Evolutionary conservation across 805 yeast species (phyloP).

Genomic region (Maudiozyma barnettii): DNA sequence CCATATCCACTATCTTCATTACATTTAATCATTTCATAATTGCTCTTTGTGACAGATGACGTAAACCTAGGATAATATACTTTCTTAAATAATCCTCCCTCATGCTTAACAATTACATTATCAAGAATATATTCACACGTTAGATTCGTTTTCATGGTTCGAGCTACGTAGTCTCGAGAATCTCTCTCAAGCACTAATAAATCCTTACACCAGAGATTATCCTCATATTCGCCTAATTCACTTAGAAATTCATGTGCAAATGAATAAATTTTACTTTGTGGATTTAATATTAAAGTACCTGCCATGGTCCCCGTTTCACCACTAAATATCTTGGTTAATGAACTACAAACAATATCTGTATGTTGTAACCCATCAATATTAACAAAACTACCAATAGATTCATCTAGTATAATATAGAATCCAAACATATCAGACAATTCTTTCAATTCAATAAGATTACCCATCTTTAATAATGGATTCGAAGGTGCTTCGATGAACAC

Average conservation of each 20-base stretch:
- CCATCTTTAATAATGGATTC: conserved; percentile 83
- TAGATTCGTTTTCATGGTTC: conserved; percentile 46
- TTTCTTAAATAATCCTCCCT: conserved; percentile 40
- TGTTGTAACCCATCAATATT: conserved; percentile 73
- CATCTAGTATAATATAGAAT: conserved; percentile 83
- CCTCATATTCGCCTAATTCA: conserved; percentile 53
- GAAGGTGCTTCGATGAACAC: conserved; percentile 92
- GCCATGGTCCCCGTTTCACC: conserved; percentile 91
- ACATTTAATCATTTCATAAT: conserved; percentile 60
- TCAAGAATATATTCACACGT: conserved; percentile 46
- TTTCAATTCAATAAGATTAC: conserved; percentile 59
- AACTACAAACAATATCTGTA: conserved; percentile 80
- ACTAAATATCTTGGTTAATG: conserved; percentile 84
- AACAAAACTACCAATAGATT: conserved; percentile 85
- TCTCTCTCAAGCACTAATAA: conserved; percentile 87
- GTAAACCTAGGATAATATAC: conserved; percentile 62
- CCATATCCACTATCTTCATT: conserved; percentile 80
- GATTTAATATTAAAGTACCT: conserved; percentile 77
- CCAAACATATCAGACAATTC: conserved; percentile 56
- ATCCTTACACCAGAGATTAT: conserved; percentile 80
- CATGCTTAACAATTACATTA: conserved; percentile 39
- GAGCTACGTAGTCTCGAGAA: conserved; percentile 72
- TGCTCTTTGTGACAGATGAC: conserved; percentile 38
- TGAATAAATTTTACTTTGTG: conserved; percentile 42
- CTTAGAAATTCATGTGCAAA: conserved; percentile 29